Evolutionary conservation across 441 rosid species (phyloP), one percentile per base, ranked within the genome.

Genomic region (Oxalis stricta): DNA sequence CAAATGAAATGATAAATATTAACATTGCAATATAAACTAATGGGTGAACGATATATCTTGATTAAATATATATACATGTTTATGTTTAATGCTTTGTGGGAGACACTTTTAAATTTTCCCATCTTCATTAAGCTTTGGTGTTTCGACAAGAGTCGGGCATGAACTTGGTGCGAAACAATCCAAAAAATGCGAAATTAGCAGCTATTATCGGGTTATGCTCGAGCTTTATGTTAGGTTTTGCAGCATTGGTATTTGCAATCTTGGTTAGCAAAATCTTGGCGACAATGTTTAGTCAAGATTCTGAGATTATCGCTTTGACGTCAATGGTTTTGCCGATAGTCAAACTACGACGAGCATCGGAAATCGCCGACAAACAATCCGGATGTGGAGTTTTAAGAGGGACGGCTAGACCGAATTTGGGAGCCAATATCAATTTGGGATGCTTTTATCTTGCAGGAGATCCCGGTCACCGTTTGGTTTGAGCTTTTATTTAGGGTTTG

Each of bases 81-180:
- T n/a, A n/a, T n/a, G n/a, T n/a, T n/a, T n/a, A n/a, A n/a, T n/a
- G n/a, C n/a, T n/a, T n/a, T n/a, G n/a, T n/a, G n/a, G n/a, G n/a
- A n/a, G n/a, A n/a, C n/a, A n/a, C n/a, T n/a, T 89, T 39, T 89
- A 89, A 76, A 77, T 89, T 47, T 82, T 89, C 64, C 97, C 97
- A 7, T 68, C 79, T n/a, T 89, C 97, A 3, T 63, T 84, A 34
- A 79, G 97, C 62, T 79, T 77, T 56, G 70, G 95, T 29, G 85
- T 84, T 0, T 89, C 97, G 0, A 89, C 97, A 12, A 64, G 95
- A 1, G 97, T 89, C 0, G 95, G 95, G 0, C 84, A 89, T 46
- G 81, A 82, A 53, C 64, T 89, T 12, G 97, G 97, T 0, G 92
- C 94, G 2, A 71, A 76, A 57, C 75, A 56, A 44, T 94, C 97